Conservation (phyloP, 192 early-diverging fungal species). For the Funneliformis geosporum region DNA sequence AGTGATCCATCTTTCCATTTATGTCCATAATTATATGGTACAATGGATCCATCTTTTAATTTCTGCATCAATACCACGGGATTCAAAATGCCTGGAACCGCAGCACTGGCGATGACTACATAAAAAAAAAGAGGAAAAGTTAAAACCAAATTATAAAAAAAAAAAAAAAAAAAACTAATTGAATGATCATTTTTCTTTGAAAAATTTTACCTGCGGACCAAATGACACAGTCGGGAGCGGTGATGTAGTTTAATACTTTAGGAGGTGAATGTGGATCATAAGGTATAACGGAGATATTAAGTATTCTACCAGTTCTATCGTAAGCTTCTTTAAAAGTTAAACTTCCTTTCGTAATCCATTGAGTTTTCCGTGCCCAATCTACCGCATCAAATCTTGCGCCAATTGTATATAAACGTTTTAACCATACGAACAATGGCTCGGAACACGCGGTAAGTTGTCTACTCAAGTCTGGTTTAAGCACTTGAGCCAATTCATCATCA, state of each 20-base stretch:
- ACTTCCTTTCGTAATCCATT: slow-evolving; percentile 72
- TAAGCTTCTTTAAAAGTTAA: slow-evolving; percentile 93
- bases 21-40: slow-evolving; percentile 75
- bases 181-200: neutral
- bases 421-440: slow-evolving; percentile 45
- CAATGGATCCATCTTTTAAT: slow-evolving; percentile 60
- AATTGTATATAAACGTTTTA: slow-evolving; percentile 41
- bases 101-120: slow-evolving; percentile 76
- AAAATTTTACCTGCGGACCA: slow-evolving; percentile 67
- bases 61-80: slow-evolving; percentile 85
- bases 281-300: slow-evolving; percentile 82
- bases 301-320: slow-evolving; percentile 79
- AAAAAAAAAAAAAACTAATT: too few species aligned
- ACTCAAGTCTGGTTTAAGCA: slow-evolving; percentile 57
- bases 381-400: slow-evolving; percentile 62
- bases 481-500: slow-evolving; percentile 59
- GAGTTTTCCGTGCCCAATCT: slow-evolving; percentile 65
- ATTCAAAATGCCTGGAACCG: slow-evolving; percentile 81
- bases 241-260: slow-evolving; percentile 88
- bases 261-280: slow-evolving; percentile 73
- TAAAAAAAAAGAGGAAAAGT: neutral
- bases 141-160: too few species aligned
- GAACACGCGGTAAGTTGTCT: slow-evolving; percentile 56
- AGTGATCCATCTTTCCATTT: slow-evolving; percentile 90
- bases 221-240: slow-evolving; percentile 83